A percentile compares a stretch with the other conserved stretches of the same genome.
Conservation (phyloP, 176 grass and related monocot genomes). For the Luzula sylvatica region DNA sequence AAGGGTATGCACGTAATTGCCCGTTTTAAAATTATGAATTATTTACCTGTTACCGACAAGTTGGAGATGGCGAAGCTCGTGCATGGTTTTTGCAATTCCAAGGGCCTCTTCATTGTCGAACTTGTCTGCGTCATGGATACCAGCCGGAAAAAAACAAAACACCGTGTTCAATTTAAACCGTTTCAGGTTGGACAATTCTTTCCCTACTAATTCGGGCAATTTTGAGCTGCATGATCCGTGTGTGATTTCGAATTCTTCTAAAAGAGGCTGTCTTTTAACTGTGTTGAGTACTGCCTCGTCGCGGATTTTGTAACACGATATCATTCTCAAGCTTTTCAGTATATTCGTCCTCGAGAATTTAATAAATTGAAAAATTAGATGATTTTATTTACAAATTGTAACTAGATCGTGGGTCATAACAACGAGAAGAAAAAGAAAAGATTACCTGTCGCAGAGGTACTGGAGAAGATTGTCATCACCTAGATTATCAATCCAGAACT, state of each 20-base stretch:
- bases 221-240: not conserved
- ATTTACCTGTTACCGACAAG: not conserved
- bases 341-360: constrained; percentile 9
- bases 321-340: constrained; percentile 26
- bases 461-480: not conserved
- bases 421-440: not conserved
- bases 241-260: constrained; percentile 28
- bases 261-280: constrained; percentile 12
- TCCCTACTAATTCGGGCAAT: constrained; percentile 13
- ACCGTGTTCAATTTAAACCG: constrained; percentile 9
- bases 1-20: too few relatives aligned
- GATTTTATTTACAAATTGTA: not conserved
- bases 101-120: not conserved
- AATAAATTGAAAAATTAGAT: not conserved
- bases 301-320: not conserved
- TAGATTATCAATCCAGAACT: not conserved
- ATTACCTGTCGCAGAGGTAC: constrained; percentile 15
- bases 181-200: constrained; percentile 8
- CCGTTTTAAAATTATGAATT: too few relatives aligned
- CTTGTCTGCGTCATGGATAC: not conserved
- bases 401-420: not conserved
- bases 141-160: not conserved
- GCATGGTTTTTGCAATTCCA: constrained; percentile 13
- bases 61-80: constrained; percentile 4
- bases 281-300: not conserved